Evolutionary conservation across 208 protist genomes (phyloP).

Genomic region (Porcisia deanei): DNA sequence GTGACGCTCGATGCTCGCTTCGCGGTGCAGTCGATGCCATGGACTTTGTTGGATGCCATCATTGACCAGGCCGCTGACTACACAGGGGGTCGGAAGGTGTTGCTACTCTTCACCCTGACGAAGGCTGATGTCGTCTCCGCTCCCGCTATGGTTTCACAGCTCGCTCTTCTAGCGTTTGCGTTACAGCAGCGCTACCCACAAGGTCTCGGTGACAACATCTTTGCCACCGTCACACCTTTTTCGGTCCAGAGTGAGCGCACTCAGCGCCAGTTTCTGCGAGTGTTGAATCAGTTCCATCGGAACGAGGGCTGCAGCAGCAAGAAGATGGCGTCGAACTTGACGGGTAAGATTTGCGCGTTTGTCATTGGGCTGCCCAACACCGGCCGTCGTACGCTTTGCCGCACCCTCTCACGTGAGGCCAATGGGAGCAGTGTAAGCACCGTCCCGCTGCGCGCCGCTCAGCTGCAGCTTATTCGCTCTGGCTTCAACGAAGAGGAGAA

Average conservation of each 20-base stretch:
- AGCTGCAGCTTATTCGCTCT: constrained; percentile 69
- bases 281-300: constrained; percentile 69
- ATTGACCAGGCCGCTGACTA: constrained; percentile 55
- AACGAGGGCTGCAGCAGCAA: constrained; percentile 54
- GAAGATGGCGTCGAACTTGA: constrained; percentile 66
- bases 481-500: constrained; percentile 35
- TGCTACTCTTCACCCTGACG: constrained; percentile 81
- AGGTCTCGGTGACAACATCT: constrained; percentile 42
- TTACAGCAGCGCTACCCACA: constrained; percentile 61
- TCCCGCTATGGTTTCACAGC: constrained; percentile 70
- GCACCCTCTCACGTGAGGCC: constrained; percentile 43
- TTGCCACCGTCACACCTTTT: constrained; percentile 56
- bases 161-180: constrained; percentile 67
- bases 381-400: constrained; percentile 66
- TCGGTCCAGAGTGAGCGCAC: constrained; percentile 68
- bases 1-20: constrained; percentile 84
- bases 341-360: constrained; percentile 77
- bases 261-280: constrained; percentile 51
- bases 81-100: constrained; percentile 56
- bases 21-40: constrained; percentile 81
- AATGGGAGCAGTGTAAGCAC: constrained; percentile 63
- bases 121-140: constrained; percentile 82
- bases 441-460: constrained; percentile 71
- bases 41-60: constrained; percentile 82
- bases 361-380: constrained; percentile 85